These are phyloP conservation scores for Lachnellula subtilissima DNA, from an alignment of 2,329 filamentous ascomycete species.

Conservation along the genomic window DNA sequence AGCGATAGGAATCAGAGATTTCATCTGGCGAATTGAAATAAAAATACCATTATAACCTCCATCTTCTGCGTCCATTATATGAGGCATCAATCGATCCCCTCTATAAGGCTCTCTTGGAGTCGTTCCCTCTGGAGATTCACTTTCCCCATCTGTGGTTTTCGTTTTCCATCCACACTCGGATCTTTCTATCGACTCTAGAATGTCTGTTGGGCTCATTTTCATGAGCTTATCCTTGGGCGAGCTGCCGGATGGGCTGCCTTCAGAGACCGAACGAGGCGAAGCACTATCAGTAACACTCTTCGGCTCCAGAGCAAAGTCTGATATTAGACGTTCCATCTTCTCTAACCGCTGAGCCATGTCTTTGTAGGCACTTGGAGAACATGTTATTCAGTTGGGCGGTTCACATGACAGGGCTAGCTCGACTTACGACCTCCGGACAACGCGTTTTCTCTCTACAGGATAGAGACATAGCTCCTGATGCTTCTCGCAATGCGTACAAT, in stretches of 20 bases:
- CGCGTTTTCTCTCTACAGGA: conserved; percentile 8
- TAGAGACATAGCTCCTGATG: conserved; percentile 10
- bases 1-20: not conserved
- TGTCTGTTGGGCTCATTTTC: not conserved
- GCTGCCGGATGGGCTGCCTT: not conserved
- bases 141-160: not conserved
- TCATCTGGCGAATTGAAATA: too few species aligned
- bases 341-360: conserved; percentile 15
- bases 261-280: conserved; percentile 5
- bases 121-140: not conserved
- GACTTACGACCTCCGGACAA: conserved; percentile 12
- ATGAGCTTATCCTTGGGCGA: not conserved
- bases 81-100: not conserved
- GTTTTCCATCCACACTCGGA: conserved; percentile 4
- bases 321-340: conserved; percentile 16
- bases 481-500: conserved; percentile 10
- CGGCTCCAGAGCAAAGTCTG: conserved; percentile 6
- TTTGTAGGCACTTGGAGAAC: conserved; percentile 9
- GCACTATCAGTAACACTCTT: conserved; percentile 2
- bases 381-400: not conserved
- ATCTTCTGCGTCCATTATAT: not conserved
- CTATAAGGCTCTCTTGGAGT: not conserved
- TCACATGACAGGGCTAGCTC: not conserved
- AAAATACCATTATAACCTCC: not conserved
- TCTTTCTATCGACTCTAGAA: conserved; percentile 4